Evolutionary conservation across 2,329 filamentous ascomycete genomes (phyloP).

Genomic region (Cladosporium velox): DNA sequence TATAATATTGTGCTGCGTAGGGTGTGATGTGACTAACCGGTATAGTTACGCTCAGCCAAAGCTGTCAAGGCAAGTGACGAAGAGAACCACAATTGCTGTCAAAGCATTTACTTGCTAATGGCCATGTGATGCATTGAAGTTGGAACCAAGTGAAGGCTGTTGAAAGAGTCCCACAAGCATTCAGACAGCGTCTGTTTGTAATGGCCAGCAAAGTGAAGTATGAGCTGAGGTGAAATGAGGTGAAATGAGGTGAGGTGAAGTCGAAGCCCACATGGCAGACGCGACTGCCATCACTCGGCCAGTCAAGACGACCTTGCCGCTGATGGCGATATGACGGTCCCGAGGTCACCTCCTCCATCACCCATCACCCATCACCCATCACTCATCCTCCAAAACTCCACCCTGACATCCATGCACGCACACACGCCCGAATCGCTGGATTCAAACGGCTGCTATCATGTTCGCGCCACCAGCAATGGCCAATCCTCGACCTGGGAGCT

Average conservation of each 20-base stretch:
- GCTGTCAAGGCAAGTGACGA: background rate
- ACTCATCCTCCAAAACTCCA: background rate
- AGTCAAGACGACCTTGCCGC: constrained; percentile 1
- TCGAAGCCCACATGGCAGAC: background rate
- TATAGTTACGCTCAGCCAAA: background rate
- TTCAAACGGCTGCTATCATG: background rate
- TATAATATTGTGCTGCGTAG: background rate
- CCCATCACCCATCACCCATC: background rate
- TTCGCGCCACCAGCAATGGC: constrained; percentile 10
- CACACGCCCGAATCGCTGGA: background rate
- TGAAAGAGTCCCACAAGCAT: background rate
- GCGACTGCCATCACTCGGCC: background rate
- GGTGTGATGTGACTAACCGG: background rate
- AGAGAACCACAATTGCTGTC: background rate
- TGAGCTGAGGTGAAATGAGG: background rate
- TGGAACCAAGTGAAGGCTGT: background rate
- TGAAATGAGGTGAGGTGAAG: background rate
- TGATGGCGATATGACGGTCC: background rate
- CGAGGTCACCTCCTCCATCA: background rate
- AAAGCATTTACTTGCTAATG: background rate
- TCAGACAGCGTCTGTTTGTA: background rate
- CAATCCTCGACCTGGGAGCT: constrained; percentile 3
- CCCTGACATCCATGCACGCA: too few species aligned
- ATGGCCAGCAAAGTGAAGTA: background rate
- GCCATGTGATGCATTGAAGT: background rate